A percentile compares a stretch with the other conserved stretches of the same genome.
phyloP scores from a whole-genome alignment of 768 basidiomycete species.

The Podaxis pistillaris region DNA sequence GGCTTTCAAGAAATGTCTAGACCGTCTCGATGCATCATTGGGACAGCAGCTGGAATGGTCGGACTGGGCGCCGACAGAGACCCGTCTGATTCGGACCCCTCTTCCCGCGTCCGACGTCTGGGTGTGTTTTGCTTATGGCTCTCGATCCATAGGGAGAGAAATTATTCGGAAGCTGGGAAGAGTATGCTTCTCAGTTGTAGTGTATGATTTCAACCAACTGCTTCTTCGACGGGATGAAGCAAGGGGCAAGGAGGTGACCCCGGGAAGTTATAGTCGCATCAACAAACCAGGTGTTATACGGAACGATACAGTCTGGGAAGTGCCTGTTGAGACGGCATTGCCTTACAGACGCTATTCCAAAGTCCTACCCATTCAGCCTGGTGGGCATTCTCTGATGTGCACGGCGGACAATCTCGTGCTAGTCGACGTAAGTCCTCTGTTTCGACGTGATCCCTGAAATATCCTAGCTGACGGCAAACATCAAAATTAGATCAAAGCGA shows the following conservation, averaged over 20 bases:
- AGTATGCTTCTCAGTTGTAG: slow-evolving; percentile 25
- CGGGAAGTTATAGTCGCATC: not conserved
- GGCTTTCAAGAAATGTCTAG: slow-evolving; percentile 30
- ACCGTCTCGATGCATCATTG: slow-evolving; percentile 14
- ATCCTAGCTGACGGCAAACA: not conserved
- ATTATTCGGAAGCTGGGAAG: slow-evolving; percentile 22
- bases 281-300: slow-evolving; percentile 20
- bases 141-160: slow-evolving; percentile 33
- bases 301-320: slow-evolving; percentile 35
- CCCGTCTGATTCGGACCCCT: slow-evolving; percentile 38
- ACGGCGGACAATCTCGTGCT: slow-evolving; percentile 55
- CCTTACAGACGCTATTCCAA: slow-evolving; percentile 41
- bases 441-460: slow-evolving; percentile 3
- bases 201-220: slow-evolving; percentile 54
- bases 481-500: slow-evolving; percentile 14
- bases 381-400: slow-evolving; percentile 41
- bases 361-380: slow-evolving; percentile 20
- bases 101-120: slow-evolving; percentile 40
- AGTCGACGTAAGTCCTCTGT: slow-evolving; percentile 40
- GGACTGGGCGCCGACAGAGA: slow-evolving; percentile 49
- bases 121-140: slow-evolving; percentile 56
- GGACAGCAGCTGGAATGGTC: slow-evolving; percentile 37
- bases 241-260: not conserved
- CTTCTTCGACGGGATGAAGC: slow-evolving; percentile 24
- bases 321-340: slow-evolving; percentile 41